These are phyloP conservation scores for Paramyrothecium sp. DNA, from an alignment of 2,329 filamentous ascomycete genomes.

Conservation along the genomic window DNA sequence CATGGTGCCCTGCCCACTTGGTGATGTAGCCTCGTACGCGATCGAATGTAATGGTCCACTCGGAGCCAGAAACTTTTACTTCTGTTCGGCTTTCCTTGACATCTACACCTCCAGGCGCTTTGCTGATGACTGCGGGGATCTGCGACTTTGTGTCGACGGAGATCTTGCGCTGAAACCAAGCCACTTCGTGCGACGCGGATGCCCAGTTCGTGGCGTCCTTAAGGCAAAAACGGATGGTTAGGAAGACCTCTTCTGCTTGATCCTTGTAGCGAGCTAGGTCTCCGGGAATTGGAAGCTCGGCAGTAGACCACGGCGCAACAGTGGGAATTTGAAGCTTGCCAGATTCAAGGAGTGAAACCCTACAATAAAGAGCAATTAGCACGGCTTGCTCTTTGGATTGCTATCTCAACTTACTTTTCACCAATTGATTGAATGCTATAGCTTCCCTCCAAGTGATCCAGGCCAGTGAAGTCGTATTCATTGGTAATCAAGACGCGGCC, in stretches of 20 bases:
- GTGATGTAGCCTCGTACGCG: not conserved
- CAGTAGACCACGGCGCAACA: not conserved
- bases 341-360: not conserved
- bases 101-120: not conserved
- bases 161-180: not conserved
- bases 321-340: not conserved
- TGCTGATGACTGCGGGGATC: not conserved
- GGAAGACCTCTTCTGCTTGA: not conserved
- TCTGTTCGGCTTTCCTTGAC: not conserved
- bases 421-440: conserved; percentile 37
- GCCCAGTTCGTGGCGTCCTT: not conserved
- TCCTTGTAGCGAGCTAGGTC: not conserved
- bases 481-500: conserved; percentile 36
- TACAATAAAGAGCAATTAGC: not conserved
- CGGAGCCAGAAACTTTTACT: not conserved
- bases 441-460: conserved; percentile 34
- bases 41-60: not conserved
- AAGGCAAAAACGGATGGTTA: not conserved
- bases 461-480: conserved; percentile 41
- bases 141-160: not conserved
- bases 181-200: not conserved
- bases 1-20: not conserved
- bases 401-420: conserved; percentile 35
- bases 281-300: not conserved
- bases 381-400: too few species aligned